Evolutionary conservation across 768 basidiomycete species (phyloP).

Genomic region (Boletales sp.): DNA sequence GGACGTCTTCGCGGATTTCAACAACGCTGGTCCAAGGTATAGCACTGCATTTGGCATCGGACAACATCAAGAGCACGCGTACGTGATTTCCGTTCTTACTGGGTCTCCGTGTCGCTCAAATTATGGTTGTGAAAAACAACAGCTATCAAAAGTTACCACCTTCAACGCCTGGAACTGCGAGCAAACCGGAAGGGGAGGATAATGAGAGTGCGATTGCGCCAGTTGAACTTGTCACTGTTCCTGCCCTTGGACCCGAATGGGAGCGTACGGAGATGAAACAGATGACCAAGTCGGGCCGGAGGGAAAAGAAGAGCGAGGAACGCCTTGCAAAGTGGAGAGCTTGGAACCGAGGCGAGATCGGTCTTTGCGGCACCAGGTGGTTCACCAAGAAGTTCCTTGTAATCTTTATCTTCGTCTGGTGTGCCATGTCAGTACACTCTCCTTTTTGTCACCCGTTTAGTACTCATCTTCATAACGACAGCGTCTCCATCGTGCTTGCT

Average conservation of each 20-base stretch:
- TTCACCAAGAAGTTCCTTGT: constrained; percentile 72
- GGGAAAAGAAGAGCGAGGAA: constrained; percentile 55
- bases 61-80: constrained; percentile 45
- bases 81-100: constrained; percentile 19
- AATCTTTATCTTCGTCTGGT: constrained; percentile 62
- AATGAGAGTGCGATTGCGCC: constrained; percentile 36
- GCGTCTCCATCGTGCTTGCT: constrained; percentile 67
- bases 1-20: constrained; percentile 89
- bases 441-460: neutral
- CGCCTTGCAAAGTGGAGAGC: constrained; percentile 61
- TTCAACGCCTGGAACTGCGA: constrained; percentile 13
- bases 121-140: constrained; percentile 1
- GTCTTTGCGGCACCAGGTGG: constrained; percentile 70
- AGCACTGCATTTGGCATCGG: constrained; percentile 54
- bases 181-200: constrained; percentile 37
- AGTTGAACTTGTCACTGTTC: constrained; percentile 90
- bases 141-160: constrained; percentile 48
- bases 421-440: constrained; percentile 43
- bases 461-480: constrained; percentile 22
- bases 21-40: constrained; percentile 79
- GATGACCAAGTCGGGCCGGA: constrained; percentile 70
- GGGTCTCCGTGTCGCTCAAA: constrained; percentile 3
- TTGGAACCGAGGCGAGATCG: constrained; percentile 77
- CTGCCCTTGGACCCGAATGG: constrained; percentile 91
- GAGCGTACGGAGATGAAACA: constrained; percentile 68